These are phyloP conservation scores for Limtongia smithiae DNA, from an alignment of 805 yeast species.

Conservation along the genomic window DNA sequence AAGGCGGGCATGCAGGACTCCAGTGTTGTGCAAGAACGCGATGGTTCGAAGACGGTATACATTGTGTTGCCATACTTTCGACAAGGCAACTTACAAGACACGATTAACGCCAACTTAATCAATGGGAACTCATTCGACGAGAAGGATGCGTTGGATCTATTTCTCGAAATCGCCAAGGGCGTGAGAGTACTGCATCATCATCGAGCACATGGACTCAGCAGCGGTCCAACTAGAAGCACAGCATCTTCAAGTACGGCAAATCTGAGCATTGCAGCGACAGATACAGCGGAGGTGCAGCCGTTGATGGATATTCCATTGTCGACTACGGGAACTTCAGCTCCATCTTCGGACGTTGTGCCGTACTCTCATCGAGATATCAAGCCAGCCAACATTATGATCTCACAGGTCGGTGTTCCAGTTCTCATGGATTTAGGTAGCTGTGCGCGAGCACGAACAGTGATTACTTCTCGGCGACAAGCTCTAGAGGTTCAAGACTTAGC, in stretches of 20 bases:
- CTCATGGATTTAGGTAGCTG: conserved; percentile 83
- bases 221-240: not conserved
- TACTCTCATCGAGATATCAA: conserved; percentile 85
- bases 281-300: conserved; percentile 36
- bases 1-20: conserved; percentile 47
- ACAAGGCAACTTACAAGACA: conserved; percentile 73
- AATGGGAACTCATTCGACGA: conserved; percentile 55
- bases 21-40: conserved; percentile 62
- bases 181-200: conserved; percentile 70
- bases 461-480: conserved; percentile 65
- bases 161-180: conserved; percentile 71
- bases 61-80: conserved; percentile 69
- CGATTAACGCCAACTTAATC: conserved; percentile 62
- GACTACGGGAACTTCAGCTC: not conserved
- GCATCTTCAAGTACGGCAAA: conserved; percentile 26
- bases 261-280: not conserved
- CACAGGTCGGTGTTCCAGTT: conserved; percentile 70
- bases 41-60: conserved; percentile 76
- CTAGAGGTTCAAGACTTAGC: conserved; percentile 74
- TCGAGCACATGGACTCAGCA: conserved; percentile 33
- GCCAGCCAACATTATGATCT: conserved; percentile 83
- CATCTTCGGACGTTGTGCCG: conserved; percentile 44
- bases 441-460: conserved; percentile 53
- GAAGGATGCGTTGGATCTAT: conserved; percentile 56
- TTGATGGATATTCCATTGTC: conserved; percentile 40